Conservation (phyloP, 352 stramenopile species). For the Nothophytophthora sp. region DNA sequence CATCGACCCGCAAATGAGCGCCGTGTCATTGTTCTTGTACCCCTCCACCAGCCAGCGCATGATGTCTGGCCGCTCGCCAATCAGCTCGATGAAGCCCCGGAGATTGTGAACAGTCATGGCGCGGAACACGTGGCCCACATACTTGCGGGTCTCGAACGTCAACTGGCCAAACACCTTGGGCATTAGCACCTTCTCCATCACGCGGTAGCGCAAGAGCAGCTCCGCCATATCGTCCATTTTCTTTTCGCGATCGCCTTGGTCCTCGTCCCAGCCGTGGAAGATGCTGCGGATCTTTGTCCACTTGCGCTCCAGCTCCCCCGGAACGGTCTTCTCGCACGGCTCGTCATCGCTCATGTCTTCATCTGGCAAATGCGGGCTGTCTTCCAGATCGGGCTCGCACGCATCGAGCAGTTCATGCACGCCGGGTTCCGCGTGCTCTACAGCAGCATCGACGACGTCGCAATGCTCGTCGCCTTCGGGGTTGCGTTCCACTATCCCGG, state of each 20-base stretch:
- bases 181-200: conserved; percentile 74
- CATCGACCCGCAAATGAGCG: conserved; percentile 80
- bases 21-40: conserved; percentile 72
- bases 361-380: conserved; percentile 25
- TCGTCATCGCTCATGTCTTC: conserved; percentile 69
- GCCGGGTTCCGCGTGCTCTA: conserved; percentile 10
- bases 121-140: conserved; percentile 75
- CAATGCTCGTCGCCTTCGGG: conserved; percentile 15
- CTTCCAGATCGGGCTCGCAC: conserved; percentile 30
- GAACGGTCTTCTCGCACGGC: conserved; percentile 59
- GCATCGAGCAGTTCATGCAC: too few relatives aligned
- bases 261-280: conserved; percentile 79
- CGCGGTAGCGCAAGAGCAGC: conserved; percentile 65
- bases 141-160: conserved; percentile 86
- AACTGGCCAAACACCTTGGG: conserved; percentile 71
- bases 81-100: conserved; percentile 59
- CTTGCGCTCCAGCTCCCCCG: conserved; percentile 68
- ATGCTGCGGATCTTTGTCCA: conserved; percentile 76
- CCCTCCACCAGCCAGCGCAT: conserved; percentile 76
- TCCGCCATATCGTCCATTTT: conserved; percentile 85
- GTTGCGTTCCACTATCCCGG: conserved; percentile 17
- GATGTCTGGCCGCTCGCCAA: conserved; percentile 63
- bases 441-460: conserved; percentile 28
- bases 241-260: conserved; percentile 64
- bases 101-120: conserved; percentile 77